Evolutionary conservation across 1,139 yeast genomes (phyloP), one percentile per base, ranked within the genome.

Genomic region (Tardiomyces depauwii): DNA sequence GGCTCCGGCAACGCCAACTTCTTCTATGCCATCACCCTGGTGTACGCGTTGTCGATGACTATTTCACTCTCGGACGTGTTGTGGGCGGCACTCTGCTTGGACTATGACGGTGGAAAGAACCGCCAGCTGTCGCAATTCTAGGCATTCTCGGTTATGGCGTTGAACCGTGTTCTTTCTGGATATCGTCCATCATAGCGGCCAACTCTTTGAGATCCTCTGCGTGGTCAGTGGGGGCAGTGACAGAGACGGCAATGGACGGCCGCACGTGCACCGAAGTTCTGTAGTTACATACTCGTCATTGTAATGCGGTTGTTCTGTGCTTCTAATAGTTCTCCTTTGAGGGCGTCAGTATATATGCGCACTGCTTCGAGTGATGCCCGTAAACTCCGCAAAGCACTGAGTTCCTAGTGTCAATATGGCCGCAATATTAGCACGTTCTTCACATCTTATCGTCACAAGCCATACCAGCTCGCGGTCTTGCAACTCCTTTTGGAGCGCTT

Each of bases 1-100:
- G 96, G 96, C 13, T 87, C 93, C 28, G 99, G 97, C 23, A 91
- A 91, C 66, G 82, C 96, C 51, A 91, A 91, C 66, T 91, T 91
- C 70, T 91, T 88, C 68, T 91, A 89, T 68, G 95, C 97, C 45
- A 84, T 91, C 55, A 87, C 93, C 19, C 72, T 91, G 52, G 84
- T 83, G 2, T 84, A 89, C 67, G 82, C 87, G 0, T 68, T 80
- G 14, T 86, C 88, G 2, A 74, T 88, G 56, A 78, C 80, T 0
- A 65, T 86, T 33, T 70, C 86, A 2, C 58, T 88, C 30, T 73
- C 83, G 49, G 98, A 93, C 57, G 74, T 86, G 53, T 66, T 82
- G 12, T 89, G 97, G 96, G 86, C 85, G 1, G 78, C 80, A 53
- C 63, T 91, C 45, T 75, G 84, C 38, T 64, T 69, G 44, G 96